phyloP scores from a whole-genome alignment of 164 flowering plant genomes.

The Euptelea pleiosperma region DNA sequence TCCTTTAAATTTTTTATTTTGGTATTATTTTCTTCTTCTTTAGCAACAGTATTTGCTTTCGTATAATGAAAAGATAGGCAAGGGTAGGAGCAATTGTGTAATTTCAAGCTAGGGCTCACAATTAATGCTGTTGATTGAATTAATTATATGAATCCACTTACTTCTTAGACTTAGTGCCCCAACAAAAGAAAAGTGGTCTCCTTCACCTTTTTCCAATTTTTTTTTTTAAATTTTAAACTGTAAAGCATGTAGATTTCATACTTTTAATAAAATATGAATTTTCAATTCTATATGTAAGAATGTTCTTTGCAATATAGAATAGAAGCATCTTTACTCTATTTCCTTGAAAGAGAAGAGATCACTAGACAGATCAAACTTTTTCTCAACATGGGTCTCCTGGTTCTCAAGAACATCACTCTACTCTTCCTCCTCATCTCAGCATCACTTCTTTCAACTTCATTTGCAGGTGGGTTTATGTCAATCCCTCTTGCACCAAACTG shows the following conservation, averaged over 20 bases:
- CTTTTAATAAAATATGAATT: conserved; percentile 11
- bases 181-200: conserved; percentile 52
- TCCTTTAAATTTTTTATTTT: no score
- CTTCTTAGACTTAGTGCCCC: conserved; percentile 53
- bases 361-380: neutral
- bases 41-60: no score
- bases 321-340: conserved; percentile 13
- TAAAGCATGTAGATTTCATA: conserved; percentile 25
- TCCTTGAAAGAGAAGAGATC: conserved; percentile 5
- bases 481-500: neutral
- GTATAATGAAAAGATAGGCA: no score
- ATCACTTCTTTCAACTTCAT: conserved; percentile 45
- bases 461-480: conserved; percentile 52
- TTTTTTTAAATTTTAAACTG: conserved; percentile 31
- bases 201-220: conserved; percentile 40
- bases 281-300: conserved; percentile 18
- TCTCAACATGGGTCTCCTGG: conserved; percentile 32
- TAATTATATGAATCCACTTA: conserved; percentile 6
- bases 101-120: no score
- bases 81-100: no score
- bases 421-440: conserved; percentile 53
- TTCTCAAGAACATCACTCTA: conserved; percentile 36
- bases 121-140: neutral
- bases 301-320: conserved; percentile 16
- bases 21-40: no score